These are phyloP conservation scores for Rutstroemia sp. DNA, from an alignment of 2,329 filamentous ascomycete genomes.

Conservation along the genomic window DNA sequence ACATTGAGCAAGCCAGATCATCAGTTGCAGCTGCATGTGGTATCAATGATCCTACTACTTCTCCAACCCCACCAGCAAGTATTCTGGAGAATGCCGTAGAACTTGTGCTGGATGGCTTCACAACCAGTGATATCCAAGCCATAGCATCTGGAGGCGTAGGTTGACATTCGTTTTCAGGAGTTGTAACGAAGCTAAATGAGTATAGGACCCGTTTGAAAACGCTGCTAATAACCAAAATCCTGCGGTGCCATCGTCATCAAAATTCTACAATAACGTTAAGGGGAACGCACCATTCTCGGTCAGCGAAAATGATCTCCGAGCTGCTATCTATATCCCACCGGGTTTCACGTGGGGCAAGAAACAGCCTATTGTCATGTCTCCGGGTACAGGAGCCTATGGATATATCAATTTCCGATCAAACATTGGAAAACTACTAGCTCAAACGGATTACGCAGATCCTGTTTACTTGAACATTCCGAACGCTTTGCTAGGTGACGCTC, in stretches of 20 bases:
- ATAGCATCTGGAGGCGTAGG: conserved; percentile 1
- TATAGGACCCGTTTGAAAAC: background rate
- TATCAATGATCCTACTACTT: background rate
- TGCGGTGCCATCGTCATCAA: background rate
- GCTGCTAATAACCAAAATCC: background rate
- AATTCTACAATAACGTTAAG: conserved; percentile 19
- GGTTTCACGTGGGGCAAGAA: conserved; percentile 40
- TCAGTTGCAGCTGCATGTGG: conserved; percentile 9
- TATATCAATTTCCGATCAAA: conserved; percentile 32
- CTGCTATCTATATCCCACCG: conserved; percentile 45
- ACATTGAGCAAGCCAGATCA: conserved; percentile 15
- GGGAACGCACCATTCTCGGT: conserved; percentile 42
- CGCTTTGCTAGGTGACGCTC: conserved; percentile 39
- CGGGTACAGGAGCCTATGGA: conserved; percentile 44
- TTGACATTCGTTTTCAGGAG: background rate
- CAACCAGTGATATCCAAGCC: conserved; percentile 11
- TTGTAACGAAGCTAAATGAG: background rate
- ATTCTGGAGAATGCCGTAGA: conserved; percentile 12
- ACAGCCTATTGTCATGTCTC: conserved; percentile 44
- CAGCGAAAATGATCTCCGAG: conserved; percentile 37
- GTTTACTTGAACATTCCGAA: conserved; percentile 50
- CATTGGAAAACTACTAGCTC: conserved; percentile 40
- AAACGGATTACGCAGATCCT: conserved; percentile 37
- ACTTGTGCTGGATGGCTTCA: conserved; percentile 16
- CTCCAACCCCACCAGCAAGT: conserved; percentile 11